Evolutionary conservation across 2,329 filamentous ascomycete genomes (phyloP), one percentile per base, ranked within the genome.

Genomic region (Eutypa lata): DNA sequence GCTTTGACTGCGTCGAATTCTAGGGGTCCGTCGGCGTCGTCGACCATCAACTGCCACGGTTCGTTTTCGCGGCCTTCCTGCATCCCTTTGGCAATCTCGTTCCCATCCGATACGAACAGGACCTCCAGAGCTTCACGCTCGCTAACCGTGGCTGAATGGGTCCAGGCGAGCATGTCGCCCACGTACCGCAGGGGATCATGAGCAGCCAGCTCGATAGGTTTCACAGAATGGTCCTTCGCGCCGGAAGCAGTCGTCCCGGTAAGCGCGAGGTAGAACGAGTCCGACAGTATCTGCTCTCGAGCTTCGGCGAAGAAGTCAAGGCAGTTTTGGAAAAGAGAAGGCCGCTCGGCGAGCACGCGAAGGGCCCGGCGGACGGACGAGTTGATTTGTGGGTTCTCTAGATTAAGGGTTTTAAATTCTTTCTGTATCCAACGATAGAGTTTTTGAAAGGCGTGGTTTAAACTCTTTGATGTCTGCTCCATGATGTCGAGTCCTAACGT

Each of bases 111-210:
- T 42, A 97, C 87, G 66, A 99, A 99, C 1, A 99, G 76, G 2
- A 91, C 85, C 68, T 97, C 93, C 6, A 99, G 78, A 0, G 92
- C 91, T 71, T 99, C 94, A 49, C 90, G 83, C 70, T 99, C 94
- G 31, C 93, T 95, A 1, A 99, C 94, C 0, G 93, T 88, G 2
- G 92, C 89, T 0, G 94, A 96, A 68, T 99, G 94, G 6, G 89
- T 86, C 94, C 94, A 99, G 5, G 94, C 94, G 14, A 99, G 80
- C 92, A 99, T 99, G 67, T 99, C 94, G 50, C 94, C 91, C 2
- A 95, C 86, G 68, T 97, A 97, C 19, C 94, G 85, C 24, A 97
- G 74, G 1, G 91, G 87, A 65, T 99, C 94, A 67, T 97, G 93
- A 1, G 94, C 93, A 11, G 87, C 88, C 62, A 97, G 83, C 67